Evolutionary conservation across 192 early-diverging fungal species (phyloP).

Genomic region (Coemansia reversa): DNA sequence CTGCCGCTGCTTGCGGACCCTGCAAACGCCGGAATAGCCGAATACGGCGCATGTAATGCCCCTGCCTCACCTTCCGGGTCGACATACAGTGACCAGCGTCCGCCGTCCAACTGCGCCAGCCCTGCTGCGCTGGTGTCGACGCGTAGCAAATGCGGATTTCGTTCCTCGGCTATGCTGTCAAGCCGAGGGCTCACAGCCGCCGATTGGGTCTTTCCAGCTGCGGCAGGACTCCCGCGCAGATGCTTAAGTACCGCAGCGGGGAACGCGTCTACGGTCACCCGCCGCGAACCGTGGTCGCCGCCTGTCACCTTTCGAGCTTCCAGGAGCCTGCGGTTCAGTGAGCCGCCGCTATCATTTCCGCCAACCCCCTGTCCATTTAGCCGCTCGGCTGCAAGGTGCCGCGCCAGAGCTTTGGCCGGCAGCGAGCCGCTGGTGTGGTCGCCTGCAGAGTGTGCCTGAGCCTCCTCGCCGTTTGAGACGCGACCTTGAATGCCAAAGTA

Average conservation of each 20-base stretch:
- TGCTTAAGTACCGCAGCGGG: conserved; percentile 48
- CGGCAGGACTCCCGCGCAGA: conserved; percentile 20
- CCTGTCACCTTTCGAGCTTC: background rate
- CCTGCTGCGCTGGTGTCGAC: conserved; percentile 30
- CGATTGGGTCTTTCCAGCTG: conserved; percentile 2
- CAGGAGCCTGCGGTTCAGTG: background rate
- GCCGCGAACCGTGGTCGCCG: conserved; percentile 25
- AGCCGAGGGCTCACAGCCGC: conserved; percentile 21
- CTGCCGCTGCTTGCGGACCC: conserved; percentile 7
- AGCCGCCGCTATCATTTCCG: background rate
- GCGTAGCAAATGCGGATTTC: conserved; percentile 20
- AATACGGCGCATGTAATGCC: conserved; percentile 6
- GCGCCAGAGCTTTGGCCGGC: background rate
- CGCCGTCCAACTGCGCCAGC: conserved; percentile 7
- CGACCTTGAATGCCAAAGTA: background rate
- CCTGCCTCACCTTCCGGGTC: conserved; percentile 13
- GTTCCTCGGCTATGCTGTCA: conserved; percentile 17
- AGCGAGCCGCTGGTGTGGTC: conserved; percentile 14
- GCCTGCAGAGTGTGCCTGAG: background rate
- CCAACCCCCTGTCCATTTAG: background rate
- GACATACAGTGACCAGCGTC: conserved; percentile 24
- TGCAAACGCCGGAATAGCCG: conserved; percentile 16
- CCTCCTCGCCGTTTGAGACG: background rate
- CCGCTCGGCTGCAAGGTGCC: background rate
- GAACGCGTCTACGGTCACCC: conserved; percentile 53